These are phyloP conservation scores for Monosporascus sp. DNA, from an alignment of 2,329 filamentous ascomycete species.

Conservation along the genomic window DNA sequence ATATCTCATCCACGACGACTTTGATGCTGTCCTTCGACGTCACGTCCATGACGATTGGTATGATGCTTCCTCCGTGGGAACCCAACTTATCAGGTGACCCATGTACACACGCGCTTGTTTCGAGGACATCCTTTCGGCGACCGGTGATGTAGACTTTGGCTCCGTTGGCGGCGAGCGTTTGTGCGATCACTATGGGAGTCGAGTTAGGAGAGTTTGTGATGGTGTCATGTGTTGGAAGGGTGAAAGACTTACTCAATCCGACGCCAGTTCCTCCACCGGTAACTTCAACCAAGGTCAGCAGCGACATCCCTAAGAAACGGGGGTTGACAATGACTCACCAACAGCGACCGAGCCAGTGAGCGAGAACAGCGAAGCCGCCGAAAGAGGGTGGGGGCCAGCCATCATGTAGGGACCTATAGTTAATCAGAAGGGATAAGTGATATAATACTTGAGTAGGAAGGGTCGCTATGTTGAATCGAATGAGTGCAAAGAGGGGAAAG, in stretches of 20 bases:
- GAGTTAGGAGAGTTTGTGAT: not conserved
- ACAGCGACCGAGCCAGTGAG: conserved; percentile 22
- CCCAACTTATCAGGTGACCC: conserved; percentile 32
- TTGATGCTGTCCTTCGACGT: conserved; percentile 45
- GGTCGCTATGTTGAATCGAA: too few species aligned
- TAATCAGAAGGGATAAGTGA: too few species aligned
- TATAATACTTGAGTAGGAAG: too few species aligned
- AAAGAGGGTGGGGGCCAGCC: conserved; percentile 22
- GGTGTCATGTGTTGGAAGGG: not conserved
- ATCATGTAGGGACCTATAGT: conserved; percentile 4
- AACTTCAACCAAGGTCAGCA: conserved; percentile 8
- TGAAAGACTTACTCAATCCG: conserved; percentile 18
- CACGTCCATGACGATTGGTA: conserved; percentile 40
- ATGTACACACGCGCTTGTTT: conserved; percentile 36
- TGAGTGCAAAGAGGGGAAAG: too few species aligned
- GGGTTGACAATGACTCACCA: conserved; percentile 13
- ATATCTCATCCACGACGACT: conserved; percentile 42
- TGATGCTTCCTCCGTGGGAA: conserved; percentile 39
- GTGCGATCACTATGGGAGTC: conserved; percentile 32
- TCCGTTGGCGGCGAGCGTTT: conserved; percentile 40
- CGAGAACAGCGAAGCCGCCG: conserved; percentile 20
- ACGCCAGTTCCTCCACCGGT: conserved; percentile 24
- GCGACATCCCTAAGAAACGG: conserved; percentile 3
- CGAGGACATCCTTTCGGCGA: conserved; percentile 37
- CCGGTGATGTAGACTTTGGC: conserved; percentile 33